These are phyloP conservation scores for Dunaliella primolecta DNA, from an alignment of 139 green algal genomes.

Conservation along the genomic window DNA sequence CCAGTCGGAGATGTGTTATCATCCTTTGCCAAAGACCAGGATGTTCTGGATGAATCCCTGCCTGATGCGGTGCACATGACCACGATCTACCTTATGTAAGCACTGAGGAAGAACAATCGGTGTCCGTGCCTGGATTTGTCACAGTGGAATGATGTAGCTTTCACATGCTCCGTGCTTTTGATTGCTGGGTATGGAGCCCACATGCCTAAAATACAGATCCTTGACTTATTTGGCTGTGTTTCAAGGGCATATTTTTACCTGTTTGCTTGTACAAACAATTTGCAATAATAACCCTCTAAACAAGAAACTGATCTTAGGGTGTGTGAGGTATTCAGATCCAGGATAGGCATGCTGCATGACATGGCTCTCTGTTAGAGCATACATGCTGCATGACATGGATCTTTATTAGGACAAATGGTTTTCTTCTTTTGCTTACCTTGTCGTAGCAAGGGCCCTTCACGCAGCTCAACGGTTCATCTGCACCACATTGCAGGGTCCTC, in stretches of 20 bases:
- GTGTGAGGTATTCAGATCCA: too few relatives aligned
- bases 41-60: constrained; percentile 52
- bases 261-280: too few relatives aligned
- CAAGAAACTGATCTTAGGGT: too few relatives aligned
- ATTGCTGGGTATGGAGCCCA: too few relatives aligned
- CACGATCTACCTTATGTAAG: constrained; percentile 49
- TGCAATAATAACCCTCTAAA: too few relatives aligned
- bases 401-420: too few relatives aligned
- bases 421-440: too few relatives aligned
- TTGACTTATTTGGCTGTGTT: too few relatives aligned
- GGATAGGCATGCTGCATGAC: neutral
- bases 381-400: neutral
- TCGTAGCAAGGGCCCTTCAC: neutral
- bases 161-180: neutral
- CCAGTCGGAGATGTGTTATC: constrained; percentile 53
- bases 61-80: constrained; percentile 53
- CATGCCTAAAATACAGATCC: too few relatives aligned
- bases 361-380: neutral
- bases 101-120: too few relatives aligned
- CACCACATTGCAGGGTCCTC: constrained; percentile 3
- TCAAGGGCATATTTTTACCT: neutral
- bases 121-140: too few relatives aligned
- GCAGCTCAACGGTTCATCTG: neutral
- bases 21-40: constrained; percentile 52
- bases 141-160: neutral